Evolutionary conservation across 1,284 basidiomycete genomes (phyloP).

Genomic region (Sanghuangporus baumii): DNA sequence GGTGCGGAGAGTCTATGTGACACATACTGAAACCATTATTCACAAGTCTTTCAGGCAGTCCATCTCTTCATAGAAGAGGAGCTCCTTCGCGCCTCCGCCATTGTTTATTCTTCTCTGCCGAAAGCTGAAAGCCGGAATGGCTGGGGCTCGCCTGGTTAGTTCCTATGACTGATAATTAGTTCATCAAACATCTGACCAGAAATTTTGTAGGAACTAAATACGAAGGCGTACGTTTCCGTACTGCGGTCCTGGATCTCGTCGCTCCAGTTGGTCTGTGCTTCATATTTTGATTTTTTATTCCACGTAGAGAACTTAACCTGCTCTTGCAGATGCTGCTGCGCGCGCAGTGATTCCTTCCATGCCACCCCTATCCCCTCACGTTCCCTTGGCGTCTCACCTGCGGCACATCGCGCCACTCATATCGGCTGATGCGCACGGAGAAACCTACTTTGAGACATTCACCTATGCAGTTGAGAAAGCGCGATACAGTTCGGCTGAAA

Average conservation of each 20-base stretch:
- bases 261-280: conserved; percentile 51
- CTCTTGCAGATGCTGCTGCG: conserved; percentile 49
- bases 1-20: conserved; percentile 40
- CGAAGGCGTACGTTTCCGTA: conserved; percentile 56
- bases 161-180: neutral
- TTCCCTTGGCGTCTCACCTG: conserved; percentile 69
- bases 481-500: conserved; percentile 56
- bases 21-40: neutral
- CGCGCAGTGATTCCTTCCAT: conserved; percentile 60
- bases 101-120: conserved; percentile 73
- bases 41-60: conserved; percentile 44
- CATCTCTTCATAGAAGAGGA: conserved; percentile 73
- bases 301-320: neutral
- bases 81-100: conserved; percentile 70
- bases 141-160: conserved; percentile 72
- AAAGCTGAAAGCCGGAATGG: conserved; percentile 68
- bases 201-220: conserved; percentile 45
- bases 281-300: neutral
- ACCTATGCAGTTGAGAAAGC: conserved; percentile 75
- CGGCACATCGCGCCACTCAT: conserved; percentile 66
- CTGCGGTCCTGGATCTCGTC: conserved; percentile 59
- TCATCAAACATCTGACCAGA: neutral
- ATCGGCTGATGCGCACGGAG: neutral
- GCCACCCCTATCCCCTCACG: conserved; percentile 54
- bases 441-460: conserved; percentile 53